Base-by-base conservation (phyloP, 2,329 filamentous ascomycete species). In the Xylaria sp. region DNA sequence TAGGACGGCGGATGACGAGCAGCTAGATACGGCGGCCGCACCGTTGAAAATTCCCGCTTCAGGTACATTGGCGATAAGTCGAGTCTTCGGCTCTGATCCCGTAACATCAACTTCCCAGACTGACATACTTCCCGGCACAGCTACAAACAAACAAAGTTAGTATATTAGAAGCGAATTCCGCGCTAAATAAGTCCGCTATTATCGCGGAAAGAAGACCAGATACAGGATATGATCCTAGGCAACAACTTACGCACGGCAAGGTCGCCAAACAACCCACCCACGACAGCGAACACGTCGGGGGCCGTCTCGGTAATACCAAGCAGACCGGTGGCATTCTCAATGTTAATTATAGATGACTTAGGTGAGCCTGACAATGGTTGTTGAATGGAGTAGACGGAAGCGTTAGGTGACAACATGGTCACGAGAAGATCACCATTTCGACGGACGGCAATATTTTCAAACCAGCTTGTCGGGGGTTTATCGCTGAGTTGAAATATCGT, bases 371-470 rank as follows among this genome's bases (percentile, higher is more conserved):
- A 70, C 37, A 68, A 34, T n/a, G 65, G 69, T 34, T 39, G n/a
- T 18, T 59, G 25, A n/a, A 70, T 61, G n/a, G 54, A 57, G 41
- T 66, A 71, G 12, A 69, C 18, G 32, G 61, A 61, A 1, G 65
- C 69, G 12, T 59, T 32, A 25, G 69, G 69, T 5, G 50, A 34
- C 10, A 68, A 9, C 69, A 70, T 65, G 13, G 69, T 70, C 52
- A 68, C 69, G 34, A 70, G 65, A 54, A 70, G 56, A 46, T 70
- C 69, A 25, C 69, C 69, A 56, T 70, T 70, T 8, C 2, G 51
- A 52, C 69, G 69, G 23, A 65, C 15, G n/a, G 65, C 69, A 7
- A 70, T 51, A 20, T 66, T 70, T 41, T 68, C 62, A n/a, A 68
- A 69, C 65, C 65, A 68, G 61, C 57, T 68, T 4, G 8, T 9